A percentile compares a stretch with the other conserved stretches of the same genome.
These are phyloP conservation scores for Cyclaneusma minus DNA, from an alignment of 2,329 filamentous ascomycete species.

Conservation along the genomic window DNA sequence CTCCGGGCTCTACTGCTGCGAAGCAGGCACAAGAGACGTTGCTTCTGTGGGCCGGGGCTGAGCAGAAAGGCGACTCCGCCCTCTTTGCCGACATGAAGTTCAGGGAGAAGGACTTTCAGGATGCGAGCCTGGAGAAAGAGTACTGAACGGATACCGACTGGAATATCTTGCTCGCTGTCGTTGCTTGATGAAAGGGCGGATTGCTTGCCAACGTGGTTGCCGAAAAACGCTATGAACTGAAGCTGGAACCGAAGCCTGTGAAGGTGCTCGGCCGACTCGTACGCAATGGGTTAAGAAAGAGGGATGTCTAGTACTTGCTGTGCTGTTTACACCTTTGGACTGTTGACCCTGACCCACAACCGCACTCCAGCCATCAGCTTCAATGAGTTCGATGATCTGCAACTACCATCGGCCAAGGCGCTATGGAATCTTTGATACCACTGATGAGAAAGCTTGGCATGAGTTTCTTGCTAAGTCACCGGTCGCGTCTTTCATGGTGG, in stretches of 20 bases:
- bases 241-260: conserved; percentile 76
- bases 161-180: no score
- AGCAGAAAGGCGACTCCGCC: no score
- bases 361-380: conserved; percentile 91
- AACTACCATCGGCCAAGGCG: conserved; percentile 78
- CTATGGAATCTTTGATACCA: conserved; percentile 73
- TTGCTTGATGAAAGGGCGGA: no score
- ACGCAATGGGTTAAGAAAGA: conserved; percentile 93
- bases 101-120: no score
- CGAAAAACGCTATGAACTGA: conserved; percentile 83
- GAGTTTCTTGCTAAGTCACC: conserved; percentile 57
- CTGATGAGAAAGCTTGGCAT: conserved; percentile 67
- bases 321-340: conserved; percentile 89
- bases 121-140: no score
- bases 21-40: no score
- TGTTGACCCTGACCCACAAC: conserved; percentile 85
- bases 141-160: no score
- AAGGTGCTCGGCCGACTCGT: conserved; percentile 55
- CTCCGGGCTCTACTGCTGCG: no score
- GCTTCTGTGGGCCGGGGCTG: no score
- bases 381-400: conserved; percentile 84
- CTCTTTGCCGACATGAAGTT: no score
- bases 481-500: no score
- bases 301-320: conserved; percentile 84
- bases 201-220: conserved; percentile 94